A percentile compares a stretch with the other conserved stretches of the same genome.
phyloP scores from a whole-genome alignment of 805 yeast genomes.

The Spencermartinsiella europaea region DNA sequence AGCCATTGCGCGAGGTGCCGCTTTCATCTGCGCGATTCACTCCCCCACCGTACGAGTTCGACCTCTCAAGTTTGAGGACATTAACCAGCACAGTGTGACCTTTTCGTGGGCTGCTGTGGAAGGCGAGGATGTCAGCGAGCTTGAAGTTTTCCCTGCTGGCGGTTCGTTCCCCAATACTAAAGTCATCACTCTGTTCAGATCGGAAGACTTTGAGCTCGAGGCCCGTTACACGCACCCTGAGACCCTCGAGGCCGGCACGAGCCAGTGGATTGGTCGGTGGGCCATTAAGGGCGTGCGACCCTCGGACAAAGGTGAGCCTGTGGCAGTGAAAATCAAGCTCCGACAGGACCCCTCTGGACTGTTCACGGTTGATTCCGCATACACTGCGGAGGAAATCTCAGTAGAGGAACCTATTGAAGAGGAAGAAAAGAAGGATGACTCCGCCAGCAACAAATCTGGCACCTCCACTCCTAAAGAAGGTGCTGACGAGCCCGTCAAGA shows the following conservation, averaged over 20 bases:
- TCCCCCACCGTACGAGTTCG: constrained; percentile 98
- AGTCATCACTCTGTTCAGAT: constrained; percentile 89
- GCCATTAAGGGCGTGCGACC: constrained; percentile 77
- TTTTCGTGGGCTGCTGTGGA: constrained; percentile 92
- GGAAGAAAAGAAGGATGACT: constrained; percentile 40
- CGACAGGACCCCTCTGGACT: constrained; percentile 97
- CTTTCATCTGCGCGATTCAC: constrained; percentile 97
- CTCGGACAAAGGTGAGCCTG: constrained; percentile 61
- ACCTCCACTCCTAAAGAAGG: constrained; percentile 32
- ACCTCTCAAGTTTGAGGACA: constrained; percentile 97
- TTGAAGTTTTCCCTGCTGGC: constrained; percentile 96
- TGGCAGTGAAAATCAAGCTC: constrained; percentile 86
- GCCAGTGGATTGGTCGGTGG: constrained; percentile 75
- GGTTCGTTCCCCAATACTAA: constrained; percentile 92
- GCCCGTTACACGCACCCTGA: constrained; percentile 78
- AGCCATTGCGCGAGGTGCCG: constrained; percentile 98
- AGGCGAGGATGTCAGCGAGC: constrained; percentile 80
- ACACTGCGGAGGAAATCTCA: constrained; percentile 86
- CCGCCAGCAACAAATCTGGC: not conserved
- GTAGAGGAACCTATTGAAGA: constrained; percentile 84
- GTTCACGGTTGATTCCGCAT: constrained; percentile 88
- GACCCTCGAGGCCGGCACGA: constrained; percentile 67
- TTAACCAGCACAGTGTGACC: constrained; percentile 86
- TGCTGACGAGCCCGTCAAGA: constrained; percentile 58
- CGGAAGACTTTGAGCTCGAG: constrained; percentile 77